Base-by-base conservation (phyloP, 305 asterid genomes). In the Fraxinus nigra region DNA sequence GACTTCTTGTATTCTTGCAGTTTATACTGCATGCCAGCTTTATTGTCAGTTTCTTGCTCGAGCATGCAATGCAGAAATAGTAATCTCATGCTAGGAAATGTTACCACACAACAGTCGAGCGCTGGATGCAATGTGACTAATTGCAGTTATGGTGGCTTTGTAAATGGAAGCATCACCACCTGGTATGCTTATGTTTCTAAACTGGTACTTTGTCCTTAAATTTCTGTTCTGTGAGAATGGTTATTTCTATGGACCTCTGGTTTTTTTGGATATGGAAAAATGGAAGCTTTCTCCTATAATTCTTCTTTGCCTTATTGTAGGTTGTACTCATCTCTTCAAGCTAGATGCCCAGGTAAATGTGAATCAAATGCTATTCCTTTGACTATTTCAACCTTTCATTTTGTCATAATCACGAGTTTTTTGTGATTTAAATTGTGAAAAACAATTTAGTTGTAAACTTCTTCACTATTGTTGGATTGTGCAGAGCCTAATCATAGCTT, bases 71-170 rank as follows among this genome's bases (percentile, higher is more conserved):
- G 99, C 88, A 86, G 81, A 83, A 87, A 80, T 75, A 96, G 98
- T 82, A 93, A 93, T 83, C 95, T 96, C 84, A 94, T 94, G 94
- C 73, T 96, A 0, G 99, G 99, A 82, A 96, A 94, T 73, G 46
- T 87, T 30, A 94, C 98, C 9, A 67, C 83, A n/a, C 97, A 94
- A 80, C 98, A 93, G 87, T 86, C 95, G 0, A 81, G 93, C n/a
- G 99, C 87, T 69, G 99, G 99, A 46, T 96, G 99, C 94, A 96
- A 92, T 69, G 95, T 96, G 81, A 96, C 99, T 80, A 87, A 98
- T 81, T 96, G 99, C 86, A 86, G 85, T 86, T 96, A 96, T 84
- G 85, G 89, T 65, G 99, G 99, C 74, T 89, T 85, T 80, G 95
- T 92, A 46, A 96, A 96, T 72, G 97, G 98, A 82, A 93, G 87